Evolutionary conservation across 2,329 filamentous ascomycete genomes (phyloP).

Genomic region (Colletotrichum neosansevieriae): DNA sequence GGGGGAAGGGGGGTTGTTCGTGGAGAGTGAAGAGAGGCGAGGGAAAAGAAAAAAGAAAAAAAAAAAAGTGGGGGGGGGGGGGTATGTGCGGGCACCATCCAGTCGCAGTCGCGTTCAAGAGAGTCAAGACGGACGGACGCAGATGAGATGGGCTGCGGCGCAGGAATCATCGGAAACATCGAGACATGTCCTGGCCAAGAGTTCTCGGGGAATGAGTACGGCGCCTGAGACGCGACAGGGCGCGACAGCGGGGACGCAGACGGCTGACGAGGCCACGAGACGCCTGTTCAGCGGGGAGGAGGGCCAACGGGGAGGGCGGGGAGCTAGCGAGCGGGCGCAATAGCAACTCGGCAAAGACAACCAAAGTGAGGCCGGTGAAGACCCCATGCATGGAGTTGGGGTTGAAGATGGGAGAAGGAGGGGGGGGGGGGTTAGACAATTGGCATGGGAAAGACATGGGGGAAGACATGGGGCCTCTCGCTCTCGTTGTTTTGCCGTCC

Average conservation of each 20-base stretch:
- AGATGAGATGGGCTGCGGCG: constrained; percentile 16
- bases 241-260: constrained; percentile 11
- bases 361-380: constrained; percentile 18
- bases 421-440: too few relatives aligned
- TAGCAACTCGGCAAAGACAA: constrained; percentile 4
- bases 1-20: too few relatives aligned
- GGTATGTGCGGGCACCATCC: neutral
- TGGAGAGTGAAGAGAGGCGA: too few relatives aligned
- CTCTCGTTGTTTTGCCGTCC: constrained; percentile 20
- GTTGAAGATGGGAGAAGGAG: neutral
- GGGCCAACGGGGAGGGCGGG: constrained; percentile 24
- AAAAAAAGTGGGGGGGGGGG: too few relatives aligned
- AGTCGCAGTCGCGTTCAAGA: neutral
- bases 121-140: constrained; percentile 20
- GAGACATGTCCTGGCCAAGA: constrained; percentile 27
- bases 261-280: constrained; percentile 10
- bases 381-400: neutral
- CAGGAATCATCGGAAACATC: constrained; percentile 27
- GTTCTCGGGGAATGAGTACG: constrained; percentile 25
- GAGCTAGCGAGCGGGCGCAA: constrained; percentile 29
- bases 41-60: neutral
- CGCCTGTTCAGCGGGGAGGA: constrained; percentile 8
- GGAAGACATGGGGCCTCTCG: neutral
- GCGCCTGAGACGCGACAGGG: neutral
- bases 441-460: neutral